Conservation (phyloP, 1,284 basidiomycete genomes). For the Ustilago curta region DNA sequence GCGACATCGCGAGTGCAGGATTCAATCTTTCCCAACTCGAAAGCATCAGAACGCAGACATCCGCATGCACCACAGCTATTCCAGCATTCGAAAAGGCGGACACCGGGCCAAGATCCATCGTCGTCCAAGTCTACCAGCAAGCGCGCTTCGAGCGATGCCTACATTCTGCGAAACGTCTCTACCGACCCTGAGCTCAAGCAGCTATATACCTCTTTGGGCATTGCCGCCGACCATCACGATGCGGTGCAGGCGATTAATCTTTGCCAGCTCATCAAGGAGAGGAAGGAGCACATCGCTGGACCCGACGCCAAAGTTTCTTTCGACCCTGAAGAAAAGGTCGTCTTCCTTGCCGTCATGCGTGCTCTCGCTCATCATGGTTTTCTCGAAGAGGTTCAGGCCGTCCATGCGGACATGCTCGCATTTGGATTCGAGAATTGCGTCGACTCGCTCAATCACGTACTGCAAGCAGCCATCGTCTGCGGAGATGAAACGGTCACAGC, state of each 20-base stretch:
- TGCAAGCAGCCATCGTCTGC: constrained; percentile 46
- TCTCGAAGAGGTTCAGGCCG: constrained; percentile 30
- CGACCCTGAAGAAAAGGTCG: constrained; percentile 28
- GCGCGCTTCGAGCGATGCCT: constrained; percentile 16
- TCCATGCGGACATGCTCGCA: constrained; percentile 50
- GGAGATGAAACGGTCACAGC: constrained; percentile 22
- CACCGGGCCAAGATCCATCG: not conserved
- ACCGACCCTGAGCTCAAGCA: constrained; percentile 39
- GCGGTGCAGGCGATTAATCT: constrained; percentile 21
- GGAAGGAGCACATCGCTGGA: constrained; percentile 20
- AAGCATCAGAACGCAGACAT: constrained; percentile 28
- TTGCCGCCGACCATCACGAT: constrained; percentile 31
- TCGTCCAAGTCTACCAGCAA: not conserved
- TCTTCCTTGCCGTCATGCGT: constrained; percentile 39
- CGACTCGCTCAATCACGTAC: constrained; percentile 44
- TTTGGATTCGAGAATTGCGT: constrained; percentile 32
- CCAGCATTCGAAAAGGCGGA: constrained; percentile 21
- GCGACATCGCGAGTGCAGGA: not conserved
- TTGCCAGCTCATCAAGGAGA: constrained; percentile 35
- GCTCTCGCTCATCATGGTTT: constrained; percentile 40
- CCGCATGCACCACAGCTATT: constrained; percentile 42
- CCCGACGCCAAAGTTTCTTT: constrained; percentile 8
- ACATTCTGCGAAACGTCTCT: constrained; percentile 38
- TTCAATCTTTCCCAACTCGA: constrained; percentile 43
- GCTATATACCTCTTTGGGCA: constrained; percentile 31